These are phyloP conservation scores for Diutina neorugosa DNA, from an alignment of 1,139 yeast species.

Conservation along the genomic window DNA sequence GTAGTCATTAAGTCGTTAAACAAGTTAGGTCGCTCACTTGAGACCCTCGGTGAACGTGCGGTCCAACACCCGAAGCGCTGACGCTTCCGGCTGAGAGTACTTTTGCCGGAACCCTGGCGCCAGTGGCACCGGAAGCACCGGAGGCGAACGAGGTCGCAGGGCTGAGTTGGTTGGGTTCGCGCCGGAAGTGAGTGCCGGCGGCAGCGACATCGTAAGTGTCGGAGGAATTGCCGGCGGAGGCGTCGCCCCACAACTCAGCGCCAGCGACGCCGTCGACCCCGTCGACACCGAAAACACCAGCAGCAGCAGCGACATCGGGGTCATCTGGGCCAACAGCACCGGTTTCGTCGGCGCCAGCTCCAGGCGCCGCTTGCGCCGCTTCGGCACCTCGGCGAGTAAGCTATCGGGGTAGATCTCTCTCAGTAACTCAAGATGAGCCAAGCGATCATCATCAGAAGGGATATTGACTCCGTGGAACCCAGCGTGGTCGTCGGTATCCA, in stretches of 20 bases:
- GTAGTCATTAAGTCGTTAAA: too few species aligned
- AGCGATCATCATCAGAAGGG: not conserved
- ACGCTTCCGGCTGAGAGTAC: not conserved
- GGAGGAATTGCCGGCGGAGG: not conserved
- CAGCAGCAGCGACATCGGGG: not conserved
- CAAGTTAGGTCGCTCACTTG: not conserved
- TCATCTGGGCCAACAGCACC: not conserved
- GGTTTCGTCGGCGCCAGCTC: not conserved
- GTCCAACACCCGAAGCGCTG: not conserved
- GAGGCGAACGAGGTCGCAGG: not conserved
- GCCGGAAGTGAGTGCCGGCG: not conserved
- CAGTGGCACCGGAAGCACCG: slow-evolving; percentile 1
- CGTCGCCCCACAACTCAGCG: not conserved
- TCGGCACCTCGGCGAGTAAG: not conserved
- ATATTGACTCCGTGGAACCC: not conserved
- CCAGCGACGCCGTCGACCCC: not conserved
- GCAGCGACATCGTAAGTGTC: not conserved
- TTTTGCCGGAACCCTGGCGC: slow-evolving; percentile 1
- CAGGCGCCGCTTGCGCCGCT: not conserved
- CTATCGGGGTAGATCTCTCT: not conserved
- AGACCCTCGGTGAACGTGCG: not conserved
- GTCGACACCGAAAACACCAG: too few species aligned
- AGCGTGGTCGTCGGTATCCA: not conserved
- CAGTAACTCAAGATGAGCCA: not conserved
- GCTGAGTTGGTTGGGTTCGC: not conserved